These are phyloP conservation scores for Diaporthe vexans DNA, from an alignment of 2,329 filamentous ascomycete species.

Conservation along the genomic window DNA sequence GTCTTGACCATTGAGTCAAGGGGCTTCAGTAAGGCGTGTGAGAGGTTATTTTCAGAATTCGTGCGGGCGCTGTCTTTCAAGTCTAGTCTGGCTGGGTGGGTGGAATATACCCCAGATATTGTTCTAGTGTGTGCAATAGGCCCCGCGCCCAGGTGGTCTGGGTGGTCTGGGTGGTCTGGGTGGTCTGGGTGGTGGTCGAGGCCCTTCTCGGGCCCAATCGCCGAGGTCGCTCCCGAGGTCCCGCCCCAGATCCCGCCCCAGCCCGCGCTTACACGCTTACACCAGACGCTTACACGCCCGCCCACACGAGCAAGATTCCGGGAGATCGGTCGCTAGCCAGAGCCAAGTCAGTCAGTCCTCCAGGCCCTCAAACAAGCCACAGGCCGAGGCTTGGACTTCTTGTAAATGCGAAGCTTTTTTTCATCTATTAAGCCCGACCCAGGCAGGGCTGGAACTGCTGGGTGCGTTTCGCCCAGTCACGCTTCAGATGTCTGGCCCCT, in stretches of 20 bases:
- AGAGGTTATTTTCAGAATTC: conserved; percentile 2
- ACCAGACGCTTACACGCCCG: no score
- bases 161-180: not conserved
- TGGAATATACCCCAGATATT: not conserved
- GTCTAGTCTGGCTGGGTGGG: not conserved
- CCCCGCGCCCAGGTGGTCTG: conserved; percentile 5
- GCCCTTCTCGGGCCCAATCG: conserved; percentile 3
- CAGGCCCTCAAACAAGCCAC: conserved; percentile 18
- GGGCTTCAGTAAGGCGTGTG: conserved; percentile 1
- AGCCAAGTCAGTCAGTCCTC: conserved; percentile 5
- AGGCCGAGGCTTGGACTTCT: conserved; percentile 15
- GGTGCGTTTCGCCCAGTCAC: conserved; percentile 27
- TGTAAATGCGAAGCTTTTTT: conserved; percentile 9
- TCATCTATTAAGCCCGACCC: not conserved
- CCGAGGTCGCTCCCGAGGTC: conserved; percentile 29
- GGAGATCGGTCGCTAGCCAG: conserved; percentile 22
- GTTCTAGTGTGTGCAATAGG: not conserved
- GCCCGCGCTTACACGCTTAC: not conserved
- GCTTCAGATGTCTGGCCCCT: not conserved
- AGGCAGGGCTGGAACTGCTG: conserved; percentile 16
- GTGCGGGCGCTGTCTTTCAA: not conserved
- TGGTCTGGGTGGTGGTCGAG: not conserved
- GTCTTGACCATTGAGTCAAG: conserved; percentile 29
- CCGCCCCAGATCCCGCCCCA: not conserved
- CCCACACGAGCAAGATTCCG: not conserved